Base-by-base conservation (phyloP, 1,139 yeast species). In the Yamadazyma siamensis region DNA sequence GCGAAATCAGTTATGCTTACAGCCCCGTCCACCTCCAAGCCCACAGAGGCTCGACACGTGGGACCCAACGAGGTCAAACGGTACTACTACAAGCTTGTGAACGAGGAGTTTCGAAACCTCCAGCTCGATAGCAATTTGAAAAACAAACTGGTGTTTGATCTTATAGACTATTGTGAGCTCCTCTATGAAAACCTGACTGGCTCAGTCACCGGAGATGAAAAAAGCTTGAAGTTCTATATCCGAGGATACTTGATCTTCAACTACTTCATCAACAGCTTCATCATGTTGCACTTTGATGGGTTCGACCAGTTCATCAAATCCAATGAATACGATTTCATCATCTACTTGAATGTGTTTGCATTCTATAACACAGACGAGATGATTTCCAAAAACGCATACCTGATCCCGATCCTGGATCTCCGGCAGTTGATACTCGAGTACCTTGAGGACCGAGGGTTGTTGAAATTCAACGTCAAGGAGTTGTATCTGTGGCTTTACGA, bases 201-300 rank as follows among this genome's bases (percentile, higher is more conserved):
- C 28, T 28, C 46, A 10, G 37, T 47, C 3, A 38, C 39, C 7
- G 46, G 47, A 7, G 50, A 49, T 26, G 46, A 47, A 14, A 40
- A 43, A 9, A 53, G 53, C 23, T 45, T 52, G 21, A 50, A 49
- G 31, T 35, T 43, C 23, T 68, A 64, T 41, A 53, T 65, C 14
- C 55, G 56, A 34, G 71, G 72, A 4, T 68, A 56, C 41, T 51
- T 68, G 39, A 59, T 66, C 22, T 64, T 67, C 49, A 64, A 62
- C 41, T 68, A 67, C 43, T 67, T 65, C 43, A 61, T 68, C 31
- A 67, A 65, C 40, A 58, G 66, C 35, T 62, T 65, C 40, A 59
- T 68, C 29, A 64, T 67, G 66, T 38, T 63, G 32, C 70, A 66
- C 42, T 68, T 63, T 45, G 50, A 59, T 32, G 75, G 75, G 6